These are phyloP conservation scores for Boletus rubroflammeus DNA, from an alignment of 768 basidiomycete species.

Conservation along the genomic window DNA sequence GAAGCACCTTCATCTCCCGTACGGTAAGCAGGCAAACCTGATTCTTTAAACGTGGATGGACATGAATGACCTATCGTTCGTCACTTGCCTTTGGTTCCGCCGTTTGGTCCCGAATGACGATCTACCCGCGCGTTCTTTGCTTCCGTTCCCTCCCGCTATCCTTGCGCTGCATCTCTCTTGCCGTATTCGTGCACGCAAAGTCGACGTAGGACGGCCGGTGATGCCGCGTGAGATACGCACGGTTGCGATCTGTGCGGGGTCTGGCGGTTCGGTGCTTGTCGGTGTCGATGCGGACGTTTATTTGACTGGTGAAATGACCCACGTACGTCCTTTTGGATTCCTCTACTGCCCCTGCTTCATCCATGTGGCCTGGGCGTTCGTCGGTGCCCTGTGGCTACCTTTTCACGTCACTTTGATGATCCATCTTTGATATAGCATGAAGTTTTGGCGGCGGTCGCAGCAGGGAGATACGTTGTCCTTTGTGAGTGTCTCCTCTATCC, in stretches of 20 bases:
- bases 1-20: constrained; percentile 52
- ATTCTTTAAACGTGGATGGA: constrained; percentile 3
- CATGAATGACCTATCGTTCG: not conserved
- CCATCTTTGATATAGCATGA: constrained; percentile 61
- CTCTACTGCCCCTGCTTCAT: constrained; percentile 4
- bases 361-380: not conserved
- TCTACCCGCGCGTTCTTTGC: constrained; percentile 12
- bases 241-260: constrained; percentile 90
- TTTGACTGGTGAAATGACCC: constrained; percentile 90
- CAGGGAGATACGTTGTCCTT: constrained; percentile 76
- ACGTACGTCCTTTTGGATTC: constrained; percentile 48
- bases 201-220: constrained; percentile 61
- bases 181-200: constrained; percentile 33
- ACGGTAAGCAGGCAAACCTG: constrained; percentile 42
- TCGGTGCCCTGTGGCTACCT: not conserved
- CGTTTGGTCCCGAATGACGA: constrained; percentile 15
- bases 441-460: constrained; percentile 74
- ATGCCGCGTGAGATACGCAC: constrained; percentile 42
- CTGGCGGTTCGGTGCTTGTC: constrained; percentile 73
- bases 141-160: constrained; percentile 18
- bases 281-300: constrained; percentile 79
- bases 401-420: constrained; percentile 15
- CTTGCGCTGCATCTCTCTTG: constrained; percentile 2
- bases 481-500: constrained; percentile 47
- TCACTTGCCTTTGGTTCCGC: not conserved